Evolutionary conservation across 805 yeast species (phyloP).

Genomic region (Kodamaea kakaduensis): DNA sequence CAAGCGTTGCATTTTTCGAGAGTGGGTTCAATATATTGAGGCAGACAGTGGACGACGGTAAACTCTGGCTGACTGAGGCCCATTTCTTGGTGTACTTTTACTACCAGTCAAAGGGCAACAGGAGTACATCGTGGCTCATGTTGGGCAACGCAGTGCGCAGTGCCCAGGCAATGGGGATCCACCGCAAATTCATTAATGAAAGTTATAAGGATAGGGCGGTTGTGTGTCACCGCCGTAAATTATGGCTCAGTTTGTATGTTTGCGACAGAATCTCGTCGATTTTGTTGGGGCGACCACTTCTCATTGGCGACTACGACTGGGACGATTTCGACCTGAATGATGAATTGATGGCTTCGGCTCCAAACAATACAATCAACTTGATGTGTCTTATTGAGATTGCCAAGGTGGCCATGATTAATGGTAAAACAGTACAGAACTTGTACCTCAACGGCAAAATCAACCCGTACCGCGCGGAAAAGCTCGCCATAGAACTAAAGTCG

Average conservation of each 20-base stretch:
- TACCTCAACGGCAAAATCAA: constrained; percentile 30
- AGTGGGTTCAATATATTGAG: constrained; percentile 29
- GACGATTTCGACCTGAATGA: constrained; percentile 27
- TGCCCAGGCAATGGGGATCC: constrained; percentile 41
- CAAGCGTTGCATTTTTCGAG: constrained; percentile 32
- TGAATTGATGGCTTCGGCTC: constrained; percentile 13
- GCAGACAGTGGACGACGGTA: constrained; percentile 34
- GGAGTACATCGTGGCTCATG: constrained; percentile 42
- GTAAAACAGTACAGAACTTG: constrained; percentile 27
- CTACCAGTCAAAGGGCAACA: constrained; percentile 37
- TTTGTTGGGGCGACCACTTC: constrained; percentile 35
- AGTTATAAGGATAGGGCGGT: constrained; percentile 25
- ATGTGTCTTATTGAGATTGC: constrained; percentile 26
- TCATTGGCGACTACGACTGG: constrained; percentile 35
- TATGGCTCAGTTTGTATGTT: constrained; percentile 32
- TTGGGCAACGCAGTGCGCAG: constrained; percentile 40
- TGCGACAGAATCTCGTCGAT: constrained; percentile 32
- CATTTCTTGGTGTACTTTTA: constrained; percentile 37
- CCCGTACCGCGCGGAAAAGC: constrained; percentile 25
- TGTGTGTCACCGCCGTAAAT: constrained; percentile 28
- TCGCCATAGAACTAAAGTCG: constrained; percentile 33
- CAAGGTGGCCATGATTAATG: constrained; percentile 25
- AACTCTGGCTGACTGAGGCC: constrained; percentile 40
- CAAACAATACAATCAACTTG: constrained; percentile 12
- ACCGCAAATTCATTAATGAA: constrained; percentile 36